Evolutionary conservation across 164 flowering plant genomes (phyloP).

Genomic region (Annona squamosa): DNA sequence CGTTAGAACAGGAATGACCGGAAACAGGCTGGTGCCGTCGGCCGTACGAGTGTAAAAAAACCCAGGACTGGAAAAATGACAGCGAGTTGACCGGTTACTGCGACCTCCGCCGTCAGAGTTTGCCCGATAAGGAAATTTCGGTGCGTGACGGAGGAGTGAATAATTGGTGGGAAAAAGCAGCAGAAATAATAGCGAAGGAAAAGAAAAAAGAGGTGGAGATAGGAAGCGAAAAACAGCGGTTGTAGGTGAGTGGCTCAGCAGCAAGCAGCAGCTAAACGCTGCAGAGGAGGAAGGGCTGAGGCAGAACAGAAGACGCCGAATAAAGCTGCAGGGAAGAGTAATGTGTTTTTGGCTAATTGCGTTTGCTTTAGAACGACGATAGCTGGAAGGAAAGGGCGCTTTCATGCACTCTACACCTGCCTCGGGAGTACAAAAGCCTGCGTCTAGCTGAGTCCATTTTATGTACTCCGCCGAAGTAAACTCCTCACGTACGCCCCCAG

Average conservation of each 20-base stretch:
- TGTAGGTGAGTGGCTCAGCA: too few relatives aligned
- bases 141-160: not conserved
- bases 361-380: not conserved
- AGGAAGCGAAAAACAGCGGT: not conserved
- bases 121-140: not conserved
- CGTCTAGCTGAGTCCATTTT: too few relatives aligned
- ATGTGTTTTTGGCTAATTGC: not conserved
- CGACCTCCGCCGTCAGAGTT: not conserved
- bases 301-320: not conserved
- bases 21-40: slow-evolving; percentile 41
- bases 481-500: too few relatives aligned
- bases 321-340: not conserved
- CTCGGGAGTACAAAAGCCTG: not conserved
- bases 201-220: not conserved
- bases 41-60: not conserved
- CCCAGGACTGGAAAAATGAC: not conserved
- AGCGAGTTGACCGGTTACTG: not conserved
- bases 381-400: not conserved
- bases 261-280: too few relatives aligned
- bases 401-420: not conserved
- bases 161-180: not conserved
- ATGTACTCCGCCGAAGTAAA: too few relatives aligned
- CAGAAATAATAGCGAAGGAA: not conserved
- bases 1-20: slow-evolving; percentile 2
- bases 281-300: not conserved